These are phyloP conservation scores for Physaria fendleri DNA, from an alignment of 345 rosid species.

Conservation along the genomic window DNA sequence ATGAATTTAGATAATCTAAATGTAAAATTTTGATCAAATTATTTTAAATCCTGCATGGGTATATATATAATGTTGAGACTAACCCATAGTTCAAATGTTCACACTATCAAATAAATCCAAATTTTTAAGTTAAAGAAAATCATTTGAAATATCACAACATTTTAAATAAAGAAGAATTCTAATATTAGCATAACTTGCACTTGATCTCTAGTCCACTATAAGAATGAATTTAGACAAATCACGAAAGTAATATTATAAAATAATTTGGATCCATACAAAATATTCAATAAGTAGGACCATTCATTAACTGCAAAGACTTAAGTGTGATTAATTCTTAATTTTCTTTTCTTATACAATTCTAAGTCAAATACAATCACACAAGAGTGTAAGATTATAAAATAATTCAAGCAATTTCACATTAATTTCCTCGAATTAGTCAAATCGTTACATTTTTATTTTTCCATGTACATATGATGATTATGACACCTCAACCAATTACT, in stretches of 20 bases:
- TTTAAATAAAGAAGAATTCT: too few relatives aligned
- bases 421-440: constrained; percentile 17
- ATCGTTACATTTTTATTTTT: background rate
- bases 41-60: background rate
- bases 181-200: too few relatives aligned
- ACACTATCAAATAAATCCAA: too few relatives aligned
- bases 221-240: background rate
- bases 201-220: background rate
- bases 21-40: background rate
- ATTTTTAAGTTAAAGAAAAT: too few relatives aligned
- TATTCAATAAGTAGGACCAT: too few relatives aligned
- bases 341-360: background rate
- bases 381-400: background rate
- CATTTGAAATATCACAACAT: too few relatives aligned
- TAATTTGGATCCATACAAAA: too few relatives aligned
- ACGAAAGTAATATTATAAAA: too few relatives aligned
- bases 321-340: background rate
- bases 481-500: constrained; percentile 7
- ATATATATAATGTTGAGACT: background rate
- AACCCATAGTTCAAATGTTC: too few relatives aligned
- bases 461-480: constrained; percentile 22
- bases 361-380: background rate
- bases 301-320: background rate
- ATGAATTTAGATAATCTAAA: background rate
- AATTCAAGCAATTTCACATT: constrained; percentile 16